These are phyloP conservation scores for Clavispora phyllophila DNA, from an alignment of 805 yeast genomes.

Conservation along the genomic window DNA sequence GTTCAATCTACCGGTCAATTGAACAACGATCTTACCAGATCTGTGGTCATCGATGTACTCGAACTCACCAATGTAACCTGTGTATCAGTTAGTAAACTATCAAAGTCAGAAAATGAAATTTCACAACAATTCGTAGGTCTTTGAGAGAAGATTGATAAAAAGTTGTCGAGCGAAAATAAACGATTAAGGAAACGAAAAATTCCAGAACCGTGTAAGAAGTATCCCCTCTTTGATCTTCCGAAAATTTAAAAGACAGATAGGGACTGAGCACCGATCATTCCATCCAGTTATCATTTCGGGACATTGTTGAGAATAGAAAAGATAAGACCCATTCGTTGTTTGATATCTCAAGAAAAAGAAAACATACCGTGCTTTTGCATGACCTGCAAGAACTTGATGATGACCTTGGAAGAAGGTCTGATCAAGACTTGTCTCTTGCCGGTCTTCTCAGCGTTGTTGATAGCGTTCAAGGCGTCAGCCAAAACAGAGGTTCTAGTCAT, in stretches of 20 bases:
- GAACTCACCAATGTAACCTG: slow-evolving; percentile 31
- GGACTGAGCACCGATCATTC: slow-evolving; percentile 81
- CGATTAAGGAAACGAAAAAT: slow-evolving; percentile 39
- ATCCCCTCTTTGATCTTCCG: slow-evolving; percentile 71
- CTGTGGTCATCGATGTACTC: slow-evolving; percentile 35
- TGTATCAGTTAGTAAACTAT: slow-evolving; percentile 16
- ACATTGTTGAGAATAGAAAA: slow-evolving; percentile 5
- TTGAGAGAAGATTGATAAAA: not conserved
- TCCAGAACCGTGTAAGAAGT: slow-evolving; percentile 64
- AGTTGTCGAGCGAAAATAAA: slow-evolving; percentile 66
- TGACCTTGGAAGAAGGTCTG: slow-evolving; percentile 33
- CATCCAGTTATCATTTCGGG: slow-evolving; percentile 99
- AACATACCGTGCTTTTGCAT: slow-evolving; percentile 29
- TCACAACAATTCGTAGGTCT: not conserved
- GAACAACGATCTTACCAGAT: slow-evolving; percentile 34
- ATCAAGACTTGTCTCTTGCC: slow-evolving; percentile 34
- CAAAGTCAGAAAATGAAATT: not conserved
- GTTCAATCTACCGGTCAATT: slow-evolving; percentile 39
- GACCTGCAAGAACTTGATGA: slow-evolving; percentile 28
- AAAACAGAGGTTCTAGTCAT: slow-evolving; percentile 34
- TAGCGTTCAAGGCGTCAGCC: slow-evolving; percentile 33
- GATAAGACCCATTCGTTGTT: slow-evolving; percentile 1
- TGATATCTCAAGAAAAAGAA: not conserved
- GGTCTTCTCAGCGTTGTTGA: slow-evolving; percentile 34
- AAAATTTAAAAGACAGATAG: slow-evolving; percentile 96